Conservation (phyloP, 148 eudicot species). For the Rhododendron ovatum region DNA sequence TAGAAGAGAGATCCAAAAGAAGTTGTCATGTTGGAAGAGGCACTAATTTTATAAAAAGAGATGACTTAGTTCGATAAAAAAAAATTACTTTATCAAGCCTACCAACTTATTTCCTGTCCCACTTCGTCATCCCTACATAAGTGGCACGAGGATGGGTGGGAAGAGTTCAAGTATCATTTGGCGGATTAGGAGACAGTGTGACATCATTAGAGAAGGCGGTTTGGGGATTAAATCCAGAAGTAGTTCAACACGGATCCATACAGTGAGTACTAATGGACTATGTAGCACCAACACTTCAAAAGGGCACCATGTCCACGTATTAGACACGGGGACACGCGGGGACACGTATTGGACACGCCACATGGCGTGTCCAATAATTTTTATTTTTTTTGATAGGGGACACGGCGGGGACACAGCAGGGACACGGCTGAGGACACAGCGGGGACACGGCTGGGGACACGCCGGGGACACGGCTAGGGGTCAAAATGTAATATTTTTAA, state of each 20-base stretch:
- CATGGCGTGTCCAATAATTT: too few species aligned
- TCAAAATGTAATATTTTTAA: too few species aligned
- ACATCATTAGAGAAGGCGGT: background rate
- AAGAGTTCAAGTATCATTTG: too few species aligned
- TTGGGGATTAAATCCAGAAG: background rate
- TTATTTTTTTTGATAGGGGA: too few species aligned
- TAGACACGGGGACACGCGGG: too few species aligned
- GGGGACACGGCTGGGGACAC: too few species aligned
- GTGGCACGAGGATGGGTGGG: background rate
- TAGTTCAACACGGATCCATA: background rate
- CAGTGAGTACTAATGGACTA: background rate
- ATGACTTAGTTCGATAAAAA: background rate
- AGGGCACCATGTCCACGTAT: too few species aligned
- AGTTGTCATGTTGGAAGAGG: background rate
- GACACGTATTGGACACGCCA: too few species aligned
- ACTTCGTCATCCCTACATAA: background rate
- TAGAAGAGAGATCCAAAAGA: background rate
- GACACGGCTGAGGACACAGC: too few species aligned
- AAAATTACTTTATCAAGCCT: background rate
- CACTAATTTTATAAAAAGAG: background rate
- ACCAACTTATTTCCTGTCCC: background rate
- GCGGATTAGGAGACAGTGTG: background rate
- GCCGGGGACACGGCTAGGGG: too few species aligned
- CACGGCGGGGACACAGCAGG: too few species aligned
- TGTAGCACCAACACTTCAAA: too few species aligned